Evolutionary conservation across 2,329 filamentous ascomycete species (phyloP).

Genomic region (Pezicula radicicola): DNA sequence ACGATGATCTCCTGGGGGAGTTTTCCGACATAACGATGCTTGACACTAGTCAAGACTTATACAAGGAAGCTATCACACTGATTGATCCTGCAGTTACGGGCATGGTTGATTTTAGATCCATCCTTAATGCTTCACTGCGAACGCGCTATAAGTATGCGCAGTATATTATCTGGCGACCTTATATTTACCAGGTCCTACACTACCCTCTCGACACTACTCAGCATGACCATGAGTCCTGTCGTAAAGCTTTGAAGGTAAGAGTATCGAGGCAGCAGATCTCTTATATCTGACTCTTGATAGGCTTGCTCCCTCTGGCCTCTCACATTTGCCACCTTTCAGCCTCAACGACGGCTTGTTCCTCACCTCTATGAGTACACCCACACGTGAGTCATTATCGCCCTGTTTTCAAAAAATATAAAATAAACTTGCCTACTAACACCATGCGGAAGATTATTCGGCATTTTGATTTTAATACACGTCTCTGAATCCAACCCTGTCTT

Average conservation of each 20-base stretch:
- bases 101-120: not conserved
- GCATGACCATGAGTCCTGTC: not conserved
- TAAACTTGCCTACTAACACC: not conserved
- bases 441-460: not conserved
- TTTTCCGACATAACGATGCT: not conserved
- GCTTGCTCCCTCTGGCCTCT: not conserved
- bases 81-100: not conserved
- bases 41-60: not conserved
- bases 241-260: not conserved
- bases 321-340: not conserved
- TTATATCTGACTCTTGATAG: not conserved
- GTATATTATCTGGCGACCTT: constrained; percentile 6
- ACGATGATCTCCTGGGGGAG: not conserved
- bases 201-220: not conserved
- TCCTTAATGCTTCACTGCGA: not conserved
- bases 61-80: not conserved
- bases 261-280: not conserved
- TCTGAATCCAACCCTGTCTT: not conserved
- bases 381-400: not conserved
- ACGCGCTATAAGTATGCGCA: constrained; percentile 8
- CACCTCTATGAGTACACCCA: constrained; percentile 5
- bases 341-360: not conserved
- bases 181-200: constrained; percentile 5
- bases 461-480: not conserved
- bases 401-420: not conserved